Evolutionary conservation across 2,329 filamentous ascomycete genomes (phyloP), one percentile per base, ranked within the genome.

Genomic region (Microcera coccophila): DNA sequence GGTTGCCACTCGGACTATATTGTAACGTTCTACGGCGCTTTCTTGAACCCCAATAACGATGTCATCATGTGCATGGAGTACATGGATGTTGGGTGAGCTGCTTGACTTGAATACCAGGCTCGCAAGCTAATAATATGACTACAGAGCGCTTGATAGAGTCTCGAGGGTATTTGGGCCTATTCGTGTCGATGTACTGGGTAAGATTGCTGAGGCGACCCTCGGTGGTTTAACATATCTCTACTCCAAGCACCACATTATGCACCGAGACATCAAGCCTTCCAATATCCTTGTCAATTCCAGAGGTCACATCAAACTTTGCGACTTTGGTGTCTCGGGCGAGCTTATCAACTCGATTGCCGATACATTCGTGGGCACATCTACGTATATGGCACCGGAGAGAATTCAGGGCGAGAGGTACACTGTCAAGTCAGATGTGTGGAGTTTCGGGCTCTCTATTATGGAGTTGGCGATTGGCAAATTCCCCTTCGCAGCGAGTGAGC

Each of bases 51-150:
- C 62, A 90, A 90, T 49, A 91, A 94, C 62, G 93, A 98, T 70
- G 94, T 98, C 45, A 94, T 97, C 57, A 91, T 98, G 84, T 98
- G 93, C 67, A 98, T 98, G 93, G 93, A 98, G 67, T 97, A 98
- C 65, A 95, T 95, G 89, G 93, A 98, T 68, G 89, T 91, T 64
- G 93, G 93, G 93, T 97, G 78, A 68, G 87, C 72, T n/a, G 3
- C 21, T 18, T 12, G 9, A 8, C 7, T 33, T 33, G 31, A 16
- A 33, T 15, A 16, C 7, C 15, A 8, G 31, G 15, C 15, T 33
- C 4, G 14, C 17, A 22, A 5, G 5, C 20, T 36, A 22, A 4
- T 4, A 17, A 5, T 20, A 5, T 5, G 32, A 48, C 38, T 44
- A 50, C 63, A 96, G 93, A 39, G 87, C 93, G 20, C 82, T 98